Evolutionary conservation across 306 rosid genomes (phyloP).

Genomic region (Sechiopsis laciniata): DNA sequence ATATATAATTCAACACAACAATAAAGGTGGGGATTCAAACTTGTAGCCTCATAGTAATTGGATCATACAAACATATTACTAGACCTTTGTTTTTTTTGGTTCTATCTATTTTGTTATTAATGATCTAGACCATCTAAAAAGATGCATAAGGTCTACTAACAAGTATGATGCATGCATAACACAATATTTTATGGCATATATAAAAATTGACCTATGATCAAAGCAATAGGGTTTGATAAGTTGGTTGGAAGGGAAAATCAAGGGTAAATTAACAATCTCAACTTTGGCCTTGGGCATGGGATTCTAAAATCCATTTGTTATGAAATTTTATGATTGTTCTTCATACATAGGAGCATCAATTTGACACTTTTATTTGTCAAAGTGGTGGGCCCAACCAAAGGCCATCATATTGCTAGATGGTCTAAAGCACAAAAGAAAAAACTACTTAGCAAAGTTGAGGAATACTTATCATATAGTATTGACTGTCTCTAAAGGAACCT

Average conservation of each 20-base stretch:
- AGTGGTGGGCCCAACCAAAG: conserved; percentile 12
- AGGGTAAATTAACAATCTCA: background rate
- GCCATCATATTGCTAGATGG: background rate
- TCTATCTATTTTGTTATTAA: too few relatives aligned
- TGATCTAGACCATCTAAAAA: background rate
- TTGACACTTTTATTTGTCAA: conserved; percentile 7
- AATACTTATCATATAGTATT: conserved; percentile 1
- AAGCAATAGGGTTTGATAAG: conserved; percentile 4
- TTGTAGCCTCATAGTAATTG: too few relatives aligned
- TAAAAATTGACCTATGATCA: background rate
- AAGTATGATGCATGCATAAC: background rate
- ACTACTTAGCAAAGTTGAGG: background rate
- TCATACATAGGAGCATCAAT: background rate
- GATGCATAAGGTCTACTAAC: background rate
- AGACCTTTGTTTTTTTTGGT: too few relatives aligned
- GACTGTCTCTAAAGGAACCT: conserved; percentile 23
- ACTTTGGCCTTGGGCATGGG: conserved; percentile 15
- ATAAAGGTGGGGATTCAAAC: too few relatives aligned
- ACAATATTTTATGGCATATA: background rate
- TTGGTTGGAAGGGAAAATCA: background rate
- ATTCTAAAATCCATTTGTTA: conserved; percentile 9
- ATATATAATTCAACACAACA: too few relatives aligned
- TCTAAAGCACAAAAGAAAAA: background rate
- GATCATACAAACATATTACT: too few relatives aligned
- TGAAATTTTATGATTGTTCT: background rate